Evolutionary conservation across 116 monocot species (phyloP).

Genomic region (Papilionanthe hybrid): DNA sequence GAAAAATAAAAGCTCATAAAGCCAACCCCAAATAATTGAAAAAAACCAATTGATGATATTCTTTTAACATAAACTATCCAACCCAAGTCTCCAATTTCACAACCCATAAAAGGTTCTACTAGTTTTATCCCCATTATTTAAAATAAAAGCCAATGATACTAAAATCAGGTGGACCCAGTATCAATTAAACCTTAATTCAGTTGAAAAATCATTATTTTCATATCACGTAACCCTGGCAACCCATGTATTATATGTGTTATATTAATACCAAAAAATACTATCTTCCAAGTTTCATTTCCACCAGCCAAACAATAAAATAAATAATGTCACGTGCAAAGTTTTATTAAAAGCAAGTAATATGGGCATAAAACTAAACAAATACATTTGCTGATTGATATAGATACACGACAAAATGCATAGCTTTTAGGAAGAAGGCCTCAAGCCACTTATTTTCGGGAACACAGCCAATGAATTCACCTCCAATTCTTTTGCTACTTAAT

Average conservation of each 20-base stretch:
- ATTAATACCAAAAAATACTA: background rate
- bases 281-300: background rate
- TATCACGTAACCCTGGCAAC: background rate
- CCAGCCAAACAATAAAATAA: background rate
- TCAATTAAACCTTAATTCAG: background rate
- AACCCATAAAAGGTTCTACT: background rate
- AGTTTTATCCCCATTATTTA: background rate
- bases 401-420: background rate
- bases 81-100: background rate
- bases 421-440: background rate
- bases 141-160: background rate
- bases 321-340: background rate
- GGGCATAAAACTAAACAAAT: background rate
- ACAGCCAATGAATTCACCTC: background rate
- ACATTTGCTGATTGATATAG: background rate
- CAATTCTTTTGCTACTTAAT: background rate
- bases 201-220: background rate
- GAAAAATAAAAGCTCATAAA: no score
- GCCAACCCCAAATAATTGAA: no score
- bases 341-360: background rate
- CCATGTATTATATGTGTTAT: background rate
- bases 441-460: background rate
- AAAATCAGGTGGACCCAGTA: background rate
- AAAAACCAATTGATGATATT: background rate
- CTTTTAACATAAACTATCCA: background rate